A percentile compares a stretch with the other conserved stretches of the same genome.
Conservation (phyloP, 306 rosid species). For the Rubus parviflorus region DNA sequence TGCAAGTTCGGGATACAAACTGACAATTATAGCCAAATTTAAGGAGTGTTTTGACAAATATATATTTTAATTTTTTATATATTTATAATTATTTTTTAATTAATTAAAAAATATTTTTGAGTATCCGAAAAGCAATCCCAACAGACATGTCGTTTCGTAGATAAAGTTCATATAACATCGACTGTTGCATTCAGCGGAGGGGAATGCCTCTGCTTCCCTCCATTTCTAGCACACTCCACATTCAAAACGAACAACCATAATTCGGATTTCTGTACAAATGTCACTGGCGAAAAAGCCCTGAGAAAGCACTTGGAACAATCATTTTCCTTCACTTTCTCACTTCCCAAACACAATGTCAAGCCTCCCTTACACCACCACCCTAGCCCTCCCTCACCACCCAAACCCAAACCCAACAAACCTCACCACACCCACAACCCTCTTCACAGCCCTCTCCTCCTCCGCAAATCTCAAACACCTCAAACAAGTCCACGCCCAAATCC, state of each 20-base stretch:
- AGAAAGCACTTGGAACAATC: background rate
- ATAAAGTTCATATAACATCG: too few relatives aligned
- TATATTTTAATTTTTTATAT: too few relatives aligned
- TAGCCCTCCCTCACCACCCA: slow-evolving; percentile 31
- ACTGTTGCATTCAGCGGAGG: too few relatives aligned
- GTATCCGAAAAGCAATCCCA: too few relatives aligned
- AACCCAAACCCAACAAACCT: slow-evolving; percentile 16
- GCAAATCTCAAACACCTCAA: slow-evolving; percentile 48
- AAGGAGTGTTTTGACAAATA: too few relatives aligned
- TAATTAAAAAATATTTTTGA: too few relatives aligned
- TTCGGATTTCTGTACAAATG: background rate
- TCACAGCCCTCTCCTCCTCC: slow-evolving; percentile 46
- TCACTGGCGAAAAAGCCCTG: background rate
- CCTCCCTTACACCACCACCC: slow-evolving; percentile 15
- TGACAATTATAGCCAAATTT: too few relatives aligned
- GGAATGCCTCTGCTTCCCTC: background rate
- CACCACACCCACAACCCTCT: slow-evolving; percentile 25
- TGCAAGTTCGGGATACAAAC: too few relatives aligned
- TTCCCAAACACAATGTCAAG: slow-evolving; percentile 34
- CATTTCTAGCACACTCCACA: background rate
- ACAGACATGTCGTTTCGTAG: too few relatives aligned
- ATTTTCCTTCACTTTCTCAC: background rate
- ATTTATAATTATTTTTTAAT: too few relatives aligned
- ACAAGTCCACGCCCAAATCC: slow-evolving; percentile 73
- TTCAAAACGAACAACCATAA: background rate